These are phyloP conservation scores for Mycena vitilis DNA, from an alignment of 768 basidiomycete species.

Conservation along the genomic window DNA sequence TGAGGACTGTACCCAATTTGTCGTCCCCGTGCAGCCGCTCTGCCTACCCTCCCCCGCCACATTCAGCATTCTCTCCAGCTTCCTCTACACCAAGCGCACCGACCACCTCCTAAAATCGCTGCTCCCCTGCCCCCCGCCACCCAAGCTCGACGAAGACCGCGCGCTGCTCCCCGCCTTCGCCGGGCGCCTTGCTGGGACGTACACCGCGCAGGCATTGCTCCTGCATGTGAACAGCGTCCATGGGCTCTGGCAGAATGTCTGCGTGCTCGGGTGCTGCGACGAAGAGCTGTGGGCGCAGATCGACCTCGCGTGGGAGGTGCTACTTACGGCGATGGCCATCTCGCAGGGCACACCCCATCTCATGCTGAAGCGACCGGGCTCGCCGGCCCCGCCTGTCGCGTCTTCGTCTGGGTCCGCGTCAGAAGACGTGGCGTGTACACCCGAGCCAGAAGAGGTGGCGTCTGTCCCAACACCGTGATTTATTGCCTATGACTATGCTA, in stretches of 20 bases:
- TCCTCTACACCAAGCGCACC: constrained; percentile 64
- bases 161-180: constrained; percentile 44
- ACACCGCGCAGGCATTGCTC: constrained; percentile 59
- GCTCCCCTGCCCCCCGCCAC: constrained; percentile 52
- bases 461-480: constrained; percentile 22
- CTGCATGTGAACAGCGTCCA: constrained; percentile 61
- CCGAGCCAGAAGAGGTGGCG: constrained; percentile 8
- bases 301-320: constrained; percentile 74
- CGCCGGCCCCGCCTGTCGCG: constrained; percentile 7
- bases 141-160: constrained; percentile 43
- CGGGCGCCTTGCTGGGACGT: constrained; percentile 51
- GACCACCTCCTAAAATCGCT: constrained; percentile 52
- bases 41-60: constrained; percentile 61
- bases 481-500: constrained; percentile 7
- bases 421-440: constrained; percentile 15
- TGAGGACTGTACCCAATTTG: constrained; percentile 46
- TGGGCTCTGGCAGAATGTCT: constrained; percentile 80
- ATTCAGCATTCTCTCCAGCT: constrained; percentile 57
- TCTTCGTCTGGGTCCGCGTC: constrained; percentile 9
- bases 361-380: constrained; percentile 29
- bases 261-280: constrained; percentile 76
- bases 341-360: constrained; percentile 52
- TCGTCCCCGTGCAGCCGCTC: constrained; percentile 64
- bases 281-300: constrained; percentile 74
- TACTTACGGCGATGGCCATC: constrained; percentile 70